Conservation (phyloP, 345 rosid species). For the Pelargonium nanum region DNA sequence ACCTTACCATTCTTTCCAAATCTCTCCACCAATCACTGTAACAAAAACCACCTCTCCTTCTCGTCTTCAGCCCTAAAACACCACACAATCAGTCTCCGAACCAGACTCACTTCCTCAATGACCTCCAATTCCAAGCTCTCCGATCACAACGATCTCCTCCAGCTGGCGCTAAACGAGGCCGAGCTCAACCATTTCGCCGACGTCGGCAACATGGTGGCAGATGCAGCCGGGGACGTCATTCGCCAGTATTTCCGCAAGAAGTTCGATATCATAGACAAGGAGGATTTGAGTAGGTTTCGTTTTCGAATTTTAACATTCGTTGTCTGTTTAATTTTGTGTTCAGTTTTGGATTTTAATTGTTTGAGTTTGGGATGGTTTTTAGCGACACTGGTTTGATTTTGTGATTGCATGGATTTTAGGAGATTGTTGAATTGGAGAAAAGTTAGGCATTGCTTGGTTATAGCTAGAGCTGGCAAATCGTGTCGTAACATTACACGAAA, state of each 20-base stretch:
- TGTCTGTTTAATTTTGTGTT: background rate
- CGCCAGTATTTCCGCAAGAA: slow-evolving; percentile 70
- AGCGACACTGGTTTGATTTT: too few species aligned
- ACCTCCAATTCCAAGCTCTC: slow-evolving; percentile 19
- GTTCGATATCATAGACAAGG: slow-evolving; percentile 74
- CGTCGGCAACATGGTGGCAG: slow-evolving; percentile 59
- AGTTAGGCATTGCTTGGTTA: background rate
- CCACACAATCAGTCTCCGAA: slow-evolving; percentile 9
- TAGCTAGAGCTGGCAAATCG: too few species aligned
- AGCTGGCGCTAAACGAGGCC: background rate
- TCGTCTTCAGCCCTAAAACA: slow-evolving; percentile 12
- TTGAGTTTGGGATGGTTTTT: background rate
- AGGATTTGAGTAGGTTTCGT: slow-evolving; percentile 51
- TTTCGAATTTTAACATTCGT: too few species aligned
- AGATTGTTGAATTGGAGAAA: background rate
- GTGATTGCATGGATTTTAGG: background rate
- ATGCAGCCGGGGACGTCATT: slow-evolving; percentile 84
- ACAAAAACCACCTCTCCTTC: slow-evolving; percentile 2
- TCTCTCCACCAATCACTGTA: background rate
- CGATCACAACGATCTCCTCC: background rate
- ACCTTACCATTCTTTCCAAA: background rate
- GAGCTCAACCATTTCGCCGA: slow-evolving; percentile 39
- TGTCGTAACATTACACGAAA: too few species aligned
- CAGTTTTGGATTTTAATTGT: background rate
- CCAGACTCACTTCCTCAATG: slow-evolving; percentile 18